These are phyloP conservation scores for Aspergillus sp. DNA, from an alignment of 2,329 filamentous ascomycete species.

Conservation along the genomic window DNA sequence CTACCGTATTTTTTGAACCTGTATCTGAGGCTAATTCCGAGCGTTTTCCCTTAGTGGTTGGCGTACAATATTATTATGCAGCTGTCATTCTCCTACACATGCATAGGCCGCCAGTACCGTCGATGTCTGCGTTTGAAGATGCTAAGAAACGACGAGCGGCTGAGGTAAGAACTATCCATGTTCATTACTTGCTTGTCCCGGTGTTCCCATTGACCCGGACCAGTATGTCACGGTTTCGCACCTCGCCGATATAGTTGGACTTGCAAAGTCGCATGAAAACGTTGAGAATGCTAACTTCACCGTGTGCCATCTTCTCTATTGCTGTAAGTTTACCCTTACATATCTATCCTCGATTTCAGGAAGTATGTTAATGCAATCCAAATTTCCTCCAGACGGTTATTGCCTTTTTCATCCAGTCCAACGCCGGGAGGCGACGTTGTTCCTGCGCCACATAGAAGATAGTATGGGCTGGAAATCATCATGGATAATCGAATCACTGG, in stretches of 20 bases:
- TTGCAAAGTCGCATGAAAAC: neutral
- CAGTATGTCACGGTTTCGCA: neutral
- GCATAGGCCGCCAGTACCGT: neutral
- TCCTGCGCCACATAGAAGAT: neutral
- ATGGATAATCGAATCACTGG: neutral
- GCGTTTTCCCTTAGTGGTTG: neutral
- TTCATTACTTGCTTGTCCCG: neutral
- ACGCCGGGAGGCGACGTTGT: neutral
- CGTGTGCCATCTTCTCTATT: neutral
- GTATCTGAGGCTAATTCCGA: too few species aligned
- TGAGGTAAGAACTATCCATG: neutral
- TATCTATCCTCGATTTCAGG: neutral
- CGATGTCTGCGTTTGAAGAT: neutral
- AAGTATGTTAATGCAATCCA: neutral
- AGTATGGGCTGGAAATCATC: neutral
- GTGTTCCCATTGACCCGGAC: neutral
- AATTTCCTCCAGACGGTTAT: neutral
- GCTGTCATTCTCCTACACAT: neutral
- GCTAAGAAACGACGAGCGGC: neutral
- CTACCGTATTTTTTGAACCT: too few species aligned
- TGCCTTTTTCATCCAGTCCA: neutral
- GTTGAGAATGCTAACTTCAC: neutral
- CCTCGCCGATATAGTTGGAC: neutral
- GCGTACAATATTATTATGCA: neutral
- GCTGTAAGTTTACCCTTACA: neutral